Percentiles rank a stretch among this genome's conserved stretches.
These are phyloP conservation scores for Eucalyptus shirleyi DNA, from an alignment of 345 rosid species.

Conservation along the genomic window DNA sequence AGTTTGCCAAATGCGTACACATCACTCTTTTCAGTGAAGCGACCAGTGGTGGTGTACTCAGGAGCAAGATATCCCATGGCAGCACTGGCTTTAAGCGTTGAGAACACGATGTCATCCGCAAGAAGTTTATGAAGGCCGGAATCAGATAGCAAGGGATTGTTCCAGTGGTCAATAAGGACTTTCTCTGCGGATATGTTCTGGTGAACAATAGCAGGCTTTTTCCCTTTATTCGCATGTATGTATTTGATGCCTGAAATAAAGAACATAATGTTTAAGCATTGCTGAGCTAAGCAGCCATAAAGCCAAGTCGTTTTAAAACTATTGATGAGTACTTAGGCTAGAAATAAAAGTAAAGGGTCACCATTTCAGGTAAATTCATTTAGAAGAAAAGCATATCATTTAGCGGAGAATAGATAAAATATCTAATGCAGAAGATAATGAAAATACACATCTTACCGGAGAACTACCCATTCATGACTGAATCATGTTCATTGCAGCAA, in stretches of 20 bases:
- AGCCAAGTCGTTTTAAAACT: neutral
- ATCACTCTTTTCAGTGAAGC: constrained; percentile 86
- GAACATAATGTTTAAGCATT: neutral
- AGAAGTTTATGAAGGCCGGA: constrained; percentile 89
- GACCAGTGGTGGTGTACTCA: constrained; percentile 83
- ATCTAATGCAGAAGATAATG: neutral
- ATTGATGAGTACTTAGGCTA: neutral
- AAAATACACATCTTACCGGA: neutral
- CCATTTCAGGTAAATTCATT: neutral
- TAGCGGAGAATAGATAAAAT: neutral
- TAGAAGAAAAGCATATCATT: neutral
- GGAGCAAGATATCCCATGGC: constrained; percentile 99
- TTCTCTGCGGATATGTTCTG: constrained; percentile 85
- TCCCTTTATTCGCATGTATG: constrained; percentile 58
- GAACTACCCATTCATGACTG: neutral
- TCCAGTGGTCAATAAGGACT: constrained; percentile 54
- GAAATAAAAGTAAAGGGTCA: neutral
- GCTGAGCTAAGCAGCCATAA: neutral
- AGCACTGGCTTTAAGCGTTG: constrained; percentile 86
- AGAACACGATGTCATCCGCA: constrained; percentile 82
- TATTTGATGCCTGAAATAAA: constrained; percentile 50
- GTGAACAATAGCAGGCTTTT: constrained; percentile 55
- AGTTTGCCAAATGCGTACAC: constrained; percentile 82
- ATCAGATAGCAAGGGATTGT: constrained; percentile 61
- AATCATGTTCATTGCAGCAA: neutral